phyloP scores from a whole-genome alignment of 2,329 filamentous ascomycete species.

The Trichophyton simii region DNA sequence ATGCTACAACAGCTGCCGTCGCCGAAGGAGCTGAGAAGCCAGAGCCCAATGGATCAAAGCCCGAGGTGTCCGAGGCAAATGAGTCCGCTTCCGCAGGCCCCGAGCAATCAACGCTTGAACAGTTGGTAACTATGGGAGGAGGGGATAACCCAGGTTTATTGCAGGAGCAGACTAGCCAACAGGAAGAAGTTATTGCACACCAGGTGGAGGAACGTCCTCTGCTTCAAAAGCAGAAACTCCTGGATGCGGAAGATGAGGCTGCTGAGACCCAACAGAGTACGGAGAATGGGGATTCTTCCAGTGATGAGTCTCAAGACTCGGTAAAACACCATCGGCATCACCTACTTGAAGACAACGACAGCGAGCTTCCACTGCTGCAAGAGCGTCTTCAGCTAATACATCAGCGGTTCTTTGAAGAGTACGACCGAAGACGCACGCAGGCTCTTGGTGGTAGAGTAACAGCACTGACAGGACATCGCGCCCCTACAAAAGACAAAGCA shows the following conservation, averaged over 20 bases:
- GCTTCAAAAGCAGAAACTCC: constrained; percentile 78
- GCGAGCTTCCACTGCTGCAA: constrained; percentile 65
- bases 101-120: constrained; percentile 52
- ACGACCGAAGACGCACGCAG: constrained; percentile 46
- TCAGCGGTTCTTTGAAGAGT: constrained; percentile 66
- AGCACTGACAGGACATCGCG: constrained; percentile 39
- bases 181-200: constrained; percentile 75
- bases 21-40: constrained; percentile 14
- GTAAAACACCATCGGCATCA: constrained; percentile 48
- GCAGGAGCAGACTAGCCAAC: constrained; percentile 66
- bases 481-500: constrained; percentile 29
- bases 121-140: constrained; percentile 62
- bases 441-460: constrained; percentile 36
- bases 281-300: constrained; percentile 35
- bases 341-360: constrained; percentile 75
- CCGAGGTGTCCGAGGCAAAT: constrained; percentile 12
- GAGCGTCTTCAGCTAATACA: constrained; percentile 66
- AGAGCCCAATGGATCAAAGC: constrained; percentile 24
- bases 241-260: constrained; percentile 71
- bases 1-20: background rate
- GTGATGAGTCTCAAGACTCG: constrained; percentile 28
- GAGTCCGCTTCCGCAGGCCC: constrained; percentile 8
- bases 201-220: constrained; percentile 82
- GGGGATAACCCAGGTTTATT: constrained; percentile 55
- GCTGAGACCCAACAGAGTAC: constrained; percentile 36